Evolutionary conservation across 805 yeast species (phyloP), one percentile per base, ranked within the genome.

Genomic region (Saccharomycopsis sp.): DNA sequence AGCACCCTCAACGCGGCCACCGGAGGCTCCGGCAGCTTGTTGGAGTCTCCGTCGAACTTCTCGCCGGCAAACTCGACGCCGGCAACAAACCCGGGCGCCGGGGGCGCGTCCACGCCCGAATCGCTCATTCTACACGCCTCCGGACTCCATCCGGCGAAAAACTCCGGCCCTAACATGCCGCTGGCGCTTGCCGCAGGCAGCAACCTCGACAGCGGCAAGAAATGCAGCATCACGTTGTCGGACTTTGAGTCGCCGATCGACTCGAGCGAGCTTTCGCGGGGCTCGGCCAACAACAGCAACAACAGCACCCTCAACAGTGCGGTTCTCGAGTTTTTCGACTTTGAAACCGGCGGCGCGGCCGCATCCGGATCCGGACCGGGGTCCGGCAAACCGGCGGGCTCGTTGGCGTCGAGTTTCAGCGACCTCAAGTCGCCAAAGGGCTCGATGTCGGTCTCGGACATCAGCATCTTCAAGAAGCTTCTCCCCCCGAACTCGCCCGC

Each of bases 61-160:
- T 12, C 12, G 18, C 48, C 48, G 4, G 52, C 58, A 15, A 56
- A 56, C 23, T 59, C 62, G 1, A 59, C 62, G 34, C 62, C 62
- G n/a, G 48, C 53, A 7, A 59, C 53, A 34, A 37, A 41, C 15
- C 23, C 18, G 2, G 21, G 14, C 15, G 24, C 40, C n/a, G 57
- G 54, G 9, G 54, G 57, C 44, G 61, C 58, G 12, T 53, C 55
- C 1, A 60, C 63, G 14, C 63, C 63, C 15, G 63, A 60, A 40
- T 57, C 61, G 18, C 41, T 59, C 34, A 54, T 53, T 12, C 16
- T 53, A 1, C 20, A 50, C 16, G 52, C 47, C 14, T 40, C 37
- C 9, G 51, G 9, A n/a, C 51, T 23, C 20, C 24, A 14, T 34
- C n/a, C n/a, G n/a, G n/a, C 5, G 48, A 20, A 44, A n/a, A 34